These are phyloP conservation scores for Clavaria fumosa DNA, from an alignment of 768 basidiomycete genomes.

Conservation along the genomic window DNA sequence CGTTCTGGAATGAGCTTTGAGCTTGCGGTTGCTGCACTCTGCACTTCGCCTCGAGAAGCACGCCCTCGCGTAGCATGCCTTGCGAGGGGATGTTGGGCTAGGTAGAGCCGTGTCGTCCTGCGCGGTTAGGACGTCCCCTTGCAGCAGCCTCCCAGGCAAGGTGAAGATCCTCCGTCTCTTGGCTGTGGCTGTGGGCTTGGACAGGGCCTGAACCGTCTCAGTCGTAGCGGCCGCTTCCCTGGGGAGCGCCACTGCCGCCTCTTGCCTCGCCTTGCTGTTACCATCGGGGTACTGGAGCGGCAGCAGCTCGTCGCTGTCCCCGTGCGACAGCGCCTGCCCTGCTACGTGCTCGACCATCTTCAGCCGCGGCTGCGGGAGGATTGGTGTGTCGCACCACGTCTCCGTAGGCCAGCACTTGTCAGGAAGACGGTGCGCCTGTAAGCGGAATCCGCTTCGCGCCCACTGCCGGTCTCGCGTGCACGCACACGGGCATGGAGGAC, in stretches of 20 bases:
- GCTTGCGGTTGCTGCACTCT: conserved; percentile 54
- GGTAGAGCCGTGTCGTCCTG: conserved; percentile 42
- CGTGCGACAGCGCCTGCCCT: conserved; percentile 11
- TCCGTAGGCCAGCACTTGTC: conserved; percentile 58
- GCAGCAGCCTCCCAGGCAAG: too few relatives aligned
- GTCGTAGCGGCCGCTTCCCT: too few relatives aligned
- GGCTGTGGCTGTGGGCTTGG: too few relatives aligned
- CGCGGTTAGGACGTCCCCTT: conserved; percentile 38
- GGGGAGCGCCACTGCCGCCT: too few relatives aligned
- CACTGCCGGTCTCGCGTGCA: too few relatives aligned
- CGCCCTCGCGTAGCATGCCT: conserved; percentile 56
- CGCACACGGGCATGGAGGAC: conserved; percentile 41
- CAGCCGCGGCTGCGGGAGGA: conserved; percentile 64
- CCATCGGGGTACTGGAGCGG: conserved; percentile 20
- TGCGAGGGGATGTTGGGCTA: conserved; percentile 38
- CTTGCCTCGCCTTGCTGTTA: background rate
- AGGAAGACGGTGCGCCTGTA: too few relatives aligned
- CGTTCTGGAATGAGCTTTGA: conserved; percentile 46
- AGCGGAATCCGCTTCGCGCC: too few relatives aligned
- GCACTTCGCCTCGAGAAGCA: conserved; percentile 45
- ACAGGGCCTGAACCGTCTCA: background rate
- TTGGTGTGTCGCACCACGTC: conserved; percentile 68
- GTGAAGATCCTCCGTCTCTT: too few relatives aligned
- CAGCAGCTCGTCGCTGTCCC: conserved; percentile 35
- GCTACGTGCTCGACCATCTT: conserved; percentile 20